These are phyloP conservation scores for Annona cherimola DNA, from an alignment of 164 flowering plant genomes.

Conservation along the genomic window DNA sequence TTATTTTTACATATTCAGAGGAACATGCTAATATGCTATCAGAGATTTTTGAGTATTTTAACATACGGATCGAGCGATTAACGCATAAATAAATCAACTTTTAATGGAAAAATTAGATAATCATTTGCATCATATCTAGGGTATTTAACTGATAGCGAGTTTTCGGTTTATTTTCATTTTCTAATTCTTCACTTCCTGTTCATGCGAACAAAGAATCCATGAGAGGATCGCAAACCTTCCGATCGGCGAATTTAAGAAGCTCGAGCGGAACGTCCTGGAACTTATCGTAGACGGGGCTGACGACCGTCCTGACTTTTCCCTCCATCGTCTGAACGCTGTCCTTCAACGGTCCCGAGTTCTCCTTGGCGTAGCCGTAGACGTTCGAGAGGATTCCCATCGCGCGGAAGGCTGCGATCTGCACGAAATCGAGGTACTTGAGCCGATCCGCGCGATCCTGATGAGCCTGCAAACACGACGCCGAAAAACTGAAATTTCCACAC, in stretches of 20 bases:
- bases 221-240: slow-evolving; percentile 41
- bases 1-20: too few relatives aligned
- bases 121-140: too few relatives aligned
- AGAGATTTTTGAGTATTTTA: too few relatives aligned
- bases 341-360: slow-evolving; percentile 65
- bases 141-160: too few relatives aligned
- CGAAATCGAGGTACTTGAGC: slow-evolving; percentile 64
- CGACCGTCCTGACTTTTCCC: slow-evolving; percentile 58
- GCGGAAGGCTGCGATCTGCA: slow-evolving; percentile 46
- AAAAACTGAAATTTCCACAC: not conserved
- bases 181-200: too few relatives aligned
- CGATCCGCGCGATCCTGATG: slow-evolving; percentile 27
- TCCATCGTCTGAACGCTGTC: slow-evolving; percentile 67
- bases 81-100: too few relatives aligned
- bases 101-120: too few relatives aligned
- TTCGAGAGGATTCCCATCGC: slow-evolving; percentile 32
- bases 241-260: slow-evolving; percentile 62
- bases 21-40: too few relatives aligned
- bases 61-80: too few relatives aligned
- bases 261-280: slow-evolving; percentile 62
- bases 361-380: slow-evolving; percentile 61
- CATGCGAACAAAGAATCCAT: too few relatives aligned
- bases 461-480: slow-evolving; percentile 6
- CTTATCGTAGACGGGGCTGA: slow-evolving; percentile 64
- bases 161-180: too few relatives aligned